These are phyloP conservation scores for Epithemia pelagica DNA, from an alignment of 108 stramenopile species.

Conservation along the genomic window DNA sequence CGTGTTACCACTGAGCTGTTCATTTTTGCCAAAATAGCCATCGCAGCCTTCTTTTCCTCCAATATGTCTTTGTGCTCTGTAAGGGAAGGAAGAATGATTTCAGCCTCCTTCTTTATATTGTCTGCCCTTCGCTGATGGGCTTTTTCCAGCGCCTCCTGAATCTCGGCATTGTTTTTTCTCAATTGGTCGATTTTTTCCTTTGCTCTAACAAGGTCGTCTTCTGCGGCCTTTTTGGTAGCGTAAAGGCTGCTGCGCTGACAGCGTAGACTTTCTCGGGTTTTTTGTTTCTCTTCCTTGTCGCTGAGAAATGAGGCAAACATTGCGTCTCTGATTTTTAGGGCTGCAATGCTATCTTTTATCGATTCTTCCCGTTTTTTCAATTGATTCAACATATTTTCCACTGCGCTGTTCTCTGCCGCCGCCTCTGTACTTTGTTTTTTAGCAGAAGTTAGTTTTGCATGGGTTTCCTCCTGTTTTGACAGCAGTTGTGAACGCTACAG, in stretches of 20 bases:
- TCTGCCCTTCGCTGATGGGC: neutral
- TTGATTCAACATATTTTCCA: neutral
- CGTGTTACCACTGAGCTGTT: neutral
- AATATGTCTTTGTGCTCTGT: neutral
- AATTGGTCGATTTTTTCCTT: neutral
- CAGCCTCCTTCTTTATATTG: neutral
- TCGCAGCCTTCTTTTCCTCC: neutral
- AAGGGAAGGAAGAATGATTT: neutral
- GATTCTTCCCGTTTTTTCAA: neutral
- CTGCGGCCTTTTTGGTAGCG: neutral
- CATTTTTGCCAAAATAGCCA: neutral
- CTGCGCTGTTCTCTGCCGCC: neutral
- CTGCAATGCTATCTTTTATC: neutral
- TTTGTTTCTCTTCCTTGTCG: neutral
- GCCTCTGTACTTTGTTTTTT: neutral
- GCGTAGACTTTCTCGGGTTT: neutral
- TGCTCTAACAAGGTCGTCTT: neutral
- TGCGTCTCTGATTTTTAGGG: neutral
- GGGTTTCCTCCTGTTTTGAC: neutral
- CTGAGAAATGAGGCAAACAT: neutral
- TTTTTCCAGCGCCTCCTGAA: neutral
- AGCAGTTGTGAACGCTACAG: neutral
- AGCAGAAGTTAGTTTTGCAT: neutral
- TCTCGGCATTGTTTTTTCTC: neutral
- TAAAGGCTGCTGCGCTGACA: neutral